Evolutionary conservation across 805 yeast species (phyloP).

Genomic region (Hanseniaspora lindneri): DNA sequence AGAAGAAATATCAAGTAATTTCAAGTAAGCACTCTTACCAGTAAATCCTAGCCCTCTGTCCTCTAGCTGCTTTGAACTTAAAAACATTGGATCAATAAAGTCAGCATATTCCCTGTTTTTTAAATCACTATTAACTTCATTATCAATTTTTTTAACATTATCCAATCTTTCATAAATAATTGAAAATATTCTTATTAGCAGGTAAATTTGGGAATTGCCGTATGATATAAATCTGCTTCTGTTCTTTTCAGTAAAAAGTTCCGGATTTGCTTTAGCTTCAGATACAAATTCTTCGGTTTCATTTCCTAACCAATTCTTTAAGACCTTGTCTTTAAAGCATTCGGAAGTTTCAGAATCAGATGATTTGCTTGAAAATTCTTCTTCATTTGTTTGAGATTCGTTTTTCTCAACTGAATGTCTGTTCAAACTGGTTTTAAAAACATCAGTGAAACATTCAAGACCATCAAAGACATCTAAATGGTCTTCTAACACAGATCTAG

Average conservation of each 20-base stretch:
- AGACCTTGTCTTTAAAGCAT: conserved; percentile 24
- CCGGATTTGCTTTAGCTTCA: conserved; percentile 23
- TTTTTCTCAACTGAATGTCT: conserved; percentile 23
- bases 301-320: conserved; percentile 23
- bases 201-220: conserved; percentile 78
- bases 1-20: conserved; percentile 63
- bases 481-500: conserved; percentile 24
- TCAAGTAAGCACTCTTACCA: conserved; percentile 62
- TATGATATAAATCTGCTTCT: conserved; percentile 63
- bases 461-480: conserved; percentile 15
- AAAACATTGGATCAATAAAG: conserved; percentile 78
- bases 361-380: conserved; percentile 18
- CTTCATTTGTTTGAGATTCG: conserved; percentile 23
- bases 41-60: conserved; percentile 67
- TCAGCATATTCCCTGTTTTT: conserved; percentile 49
- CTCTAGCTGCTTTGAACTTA: conserved; percentile 66
- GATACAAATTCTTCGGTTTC: neutral
- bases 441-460: conserved; percentile 17
- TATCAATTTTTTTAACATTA: conserved; percentile 64
- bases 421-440: conserved; percentile 32
- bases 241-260: conserved; percentile 25
- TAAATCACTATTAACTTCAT: conserved; percentile 61
- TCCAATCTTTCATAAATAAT: conserved; percentile 67
- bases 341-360: conserved; percentile 26
- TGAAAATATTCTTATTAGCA: conserved; percentile 75